Conservation (phyloP, 305 asterid genomes). For the Rubia balearica region DNA sequence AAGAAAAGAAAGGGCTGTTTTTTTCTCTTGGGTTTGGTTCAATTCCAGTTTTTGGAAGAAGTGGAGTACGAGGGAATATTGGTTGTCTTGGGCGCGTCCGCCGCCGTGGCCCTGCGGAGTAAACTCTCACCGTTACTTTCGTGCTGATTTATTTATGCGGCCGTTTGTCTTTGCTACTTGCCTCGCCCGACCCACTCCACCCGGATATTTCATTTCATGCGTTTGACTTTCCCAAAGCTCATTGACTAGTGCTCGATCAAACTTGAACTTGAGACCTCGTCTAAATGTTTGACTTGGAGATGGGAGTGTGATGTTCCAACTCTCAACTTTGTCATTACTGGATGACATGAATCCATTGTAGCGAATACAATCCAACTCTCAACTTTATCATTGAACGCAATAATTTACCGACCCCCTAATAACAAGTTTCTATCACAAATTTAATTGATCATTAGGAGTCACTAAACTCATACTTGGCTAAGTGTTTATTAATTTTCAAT, state of each 20-base stretch:
- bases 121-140: not conserved
- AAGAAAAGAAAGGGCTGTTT: not conserved
- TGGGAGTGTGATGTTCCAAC: not conserved
- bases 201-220: not conserved
- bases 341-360: too few relatives aligned
- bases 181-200: not conserved
- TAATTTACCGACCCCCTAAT: too few relatives aligned
- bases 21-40: not conserved
- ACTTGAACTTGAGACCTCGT: not conserved
- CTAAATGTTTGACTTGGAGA: not conserved
- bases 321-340: not conserved
- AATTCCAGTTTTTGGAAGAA: not conserved
- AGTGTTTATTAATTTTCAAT: too few relatives aligned
- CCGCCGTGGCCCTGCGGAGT: constrained; percentile 10
- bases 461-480: too few relatives aligned
- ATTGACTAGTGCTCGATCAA: not conserved
- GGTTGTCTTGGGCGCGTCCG: constrained; percentile 13
- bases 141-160: not conserved
- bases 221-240: not conserved
- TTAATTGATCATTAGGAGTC: too few relatives aligned
- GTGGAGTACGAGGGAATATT: not conserved
- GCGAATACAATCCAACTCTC: too few relatives aligned
- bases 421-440: too few relatives aligned
- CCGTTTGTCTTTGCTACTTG: not conserved
- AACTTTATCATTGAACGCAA: too few relatives aligned